phyloP scores from a whole-genome alignment of 257 asterid genomes.

The Rehmannia glutinosa region DNA sequence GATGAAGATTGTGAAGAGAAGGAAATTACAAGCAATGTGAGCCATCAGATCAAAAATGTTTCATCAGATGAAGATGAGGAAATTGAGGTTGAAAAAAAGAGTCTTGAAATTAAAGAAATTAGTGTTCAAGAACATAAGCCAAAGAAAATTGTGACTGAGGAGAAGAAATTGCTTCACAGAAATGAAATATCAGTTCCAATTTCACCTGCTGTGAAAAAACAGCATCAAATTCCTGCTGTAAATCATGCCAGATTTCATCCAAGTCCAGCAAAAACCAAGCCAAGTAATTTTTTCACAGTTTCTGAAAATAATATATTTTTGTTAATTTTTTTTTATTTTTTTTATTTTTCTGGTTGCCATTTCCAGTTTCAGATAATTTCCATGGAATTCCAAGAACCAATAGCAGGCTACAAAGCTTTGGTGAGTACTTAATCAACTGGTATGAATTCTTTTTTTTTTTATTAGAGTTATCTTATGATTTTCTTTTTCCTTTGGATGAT shows the following conservation, averaged over 20 bases:
- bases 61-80: slow-evolving; percentile 33
- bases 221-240: slow-evolving; percentile 34
- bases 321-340: not conserved
- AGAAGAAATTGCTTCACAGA: slow-evolving; percentile 30
- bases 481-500: not conserved
- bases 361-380: slow-evolving; percentile 34
- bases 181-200: slow-evolving; percentile 30
- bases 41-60: too few relatives aligned
- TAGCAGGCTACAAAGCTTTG: slow-evolving; percentile 56
- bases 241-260: slow-evolving; percentile 39
- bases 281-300: slow-evolving; percentile 30
- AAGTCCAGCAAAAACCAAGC: slow-evolving; percentile 35
- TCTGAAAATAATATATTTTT: not conserved
- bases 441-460: not conserved
- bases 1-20: slow-evolving; percentile 38
- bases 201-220: slow-evolving; percentile 44
- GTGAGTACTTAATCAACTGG: slow-evolving; percentile 36
- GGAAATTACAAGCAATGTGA: too few relatives aligned
- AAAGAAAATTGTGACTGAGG: slow-evolving; percentile 33
- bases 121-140: too few relatives aligned
- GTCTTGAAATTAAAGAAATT: slow-evolving; percentile 37
- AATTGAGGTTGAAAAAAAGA: slow-evolving; percentile 34
- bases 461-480: not conserved
- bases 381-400: slow-evolving; percentile 42
- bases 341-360: not conserved